Percentiles rank a stretch among this genome's conserved stretches.
Conservation (phyloP, 768 basidiomycete genomes). For the Sarcomyxa edulis region DNA sequence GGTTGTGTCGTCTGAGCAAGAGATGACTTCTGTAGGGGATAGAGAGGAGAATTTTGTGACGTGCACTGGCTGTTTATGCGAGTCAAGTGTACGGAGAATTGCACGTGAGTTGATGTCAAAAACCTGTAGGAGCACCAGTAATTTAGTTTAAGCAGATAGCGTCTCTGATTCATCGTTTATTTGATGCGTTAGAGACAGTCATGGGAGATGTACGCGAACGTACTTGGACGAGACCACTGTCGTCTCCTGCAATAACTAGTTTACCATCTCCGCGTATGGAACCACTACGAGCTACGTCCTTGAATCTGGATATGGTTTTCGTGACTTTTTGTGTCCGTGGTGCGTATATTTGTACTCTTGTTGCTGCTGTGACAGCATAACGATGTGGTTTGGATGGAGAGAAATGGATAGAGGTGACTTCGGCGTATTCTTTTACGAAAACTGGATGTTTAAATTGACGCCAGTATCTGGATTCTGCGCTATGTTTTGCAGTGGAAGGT, state of each 20-base stretch:
- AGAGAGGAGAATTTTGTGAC: slow-evolving; percentile 87
- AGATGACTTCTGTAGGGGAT: slow-evolving; percentile 78
- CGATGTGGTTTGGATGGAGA: slow-evolving; percentile 82
- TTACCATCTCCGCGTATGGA: slow-evolving; percentile 91
- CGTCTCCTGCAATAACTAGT: slow-evolving; percentile 91
- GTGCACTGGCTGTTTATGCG: slow-evolving; percentile 95
- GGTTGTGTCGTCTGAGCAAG: slow-evolving; percentile 95
- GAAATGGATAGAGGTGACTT: slow-evolving; percentile 93
- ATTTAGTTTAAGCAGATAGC: not conserved
- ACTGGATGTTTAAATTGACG: slow-evolving; percentile 84
- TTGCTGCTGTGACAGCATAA: slow-evolving; percentile 94
- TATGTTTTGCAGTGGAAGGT: slow-evolving; percentile 51
- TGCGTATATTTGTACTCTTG: slow-evolving; percentile 91
- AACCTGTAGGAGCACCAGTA: slow-evolving; percentile 38
- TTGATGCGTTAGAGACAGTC: not conserved
- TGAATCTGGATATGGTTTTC: slow-evolving; percentile 95
- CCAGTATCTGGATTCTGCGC: slow-evolving; percentile 79
- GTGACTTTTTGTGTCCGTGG: slow-evolving; percentile 94
- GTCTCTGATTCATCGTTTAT: too few relatives aligned
- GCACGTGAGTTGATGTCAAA: slow-evolving; percentile 94
- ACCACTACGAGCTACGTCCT: slow-evolving; percentile 89
- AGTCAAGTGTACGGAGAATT: slow-evolving; percentile 86
- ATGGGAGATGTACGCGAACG: slow-evolving; percentile 6
- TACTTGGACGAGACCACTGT: slow-evolving; percentile 84
- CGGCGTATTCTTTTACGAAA: slow-evolving; percentile 96